Evolutionary conservation across 2,329 filamentous ascomycete species (phyloP).

Genomic region (Paramyrothecium roridum): DNA sequence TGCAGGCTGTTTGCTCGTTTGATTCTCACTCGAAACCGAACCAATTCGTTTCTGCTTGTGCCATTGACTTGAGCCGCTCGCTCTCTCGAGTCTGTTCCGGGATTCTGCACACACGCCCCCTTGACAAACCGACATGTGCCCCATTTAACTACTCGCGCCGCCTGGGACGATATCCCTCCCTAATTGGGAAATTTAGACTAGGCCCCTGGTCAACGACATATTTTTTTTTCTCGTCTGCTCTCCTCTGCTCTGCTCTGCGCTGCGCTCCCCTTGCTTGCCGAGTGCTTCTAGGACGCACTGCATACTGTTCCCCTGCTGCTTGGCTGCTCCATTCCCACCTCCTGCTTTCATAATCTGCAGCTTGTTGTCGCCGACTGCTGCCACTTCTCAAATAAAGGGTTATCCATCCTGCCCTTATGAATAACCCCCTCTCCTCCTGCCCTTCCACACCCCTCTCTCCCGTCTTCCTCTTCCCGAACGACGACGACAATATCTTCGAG

Average conservation of each 20-base stretch:
- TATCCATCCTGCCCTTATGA: not conserved
- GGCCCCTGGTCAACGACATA: not conserved
- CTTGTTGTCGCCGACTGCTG: not conserved
- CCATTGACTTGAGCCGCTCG: no score
- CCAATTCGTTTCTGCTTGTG: no score
- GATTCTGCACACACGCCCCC: no score
- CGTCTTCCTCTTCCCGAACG: constrained; percentile 1
- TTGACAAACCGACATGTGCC: no score
- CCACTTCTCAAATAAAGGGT: not conserved
- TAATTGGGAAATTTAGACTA: not conserved
- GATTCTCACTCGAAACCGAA: no score
- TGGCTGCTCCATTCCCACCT: not conserved
- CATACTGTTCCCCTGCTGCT: not conserved
- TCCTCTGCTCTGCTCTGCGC: not conserved
- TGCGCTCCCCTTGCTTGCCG: no score
- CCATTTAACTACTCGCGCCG: no score
- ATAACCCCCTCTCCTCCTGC: not conserved
- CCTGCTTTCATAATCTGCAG: not conserved
- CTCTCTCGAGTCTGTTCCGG: no score
- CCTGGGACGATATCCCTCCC: no score
- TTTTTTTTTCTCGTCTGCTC: not conserved
- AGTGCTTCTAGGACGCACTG: not conserved
- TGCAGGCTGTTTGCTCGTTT: no score
- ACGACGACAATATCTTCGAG: constrained; percentile 1
- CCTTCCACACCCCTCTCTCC: constrained; percentile 1